These are phyloP conservation scores for Blastocystis hominis DNA, from an alignment of 352 stramenopile genomes.

Conservation along the genomic window DNA sequence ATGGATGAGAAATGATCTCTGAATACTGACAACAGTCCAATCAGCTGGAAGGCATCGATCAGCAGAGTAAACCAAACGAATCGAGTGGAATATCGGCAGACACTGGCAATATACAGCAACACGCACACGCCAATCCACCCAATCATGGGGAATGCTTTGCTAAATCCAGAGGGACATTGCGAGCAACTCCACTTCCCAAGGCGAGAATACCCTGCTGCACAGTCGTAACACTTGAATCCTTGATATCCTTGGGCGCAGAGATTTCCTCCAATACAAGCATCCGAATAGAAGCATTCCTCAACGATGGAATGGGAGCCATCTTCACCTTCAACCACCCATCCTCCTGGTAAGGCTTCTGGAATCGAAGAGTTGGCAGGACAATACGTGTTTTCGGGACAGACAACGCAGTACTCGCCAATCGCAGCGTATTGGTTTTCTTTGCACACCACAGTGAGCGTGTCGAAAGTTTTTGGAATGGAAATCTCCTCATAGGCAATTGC, in stretches of 20 bases:
- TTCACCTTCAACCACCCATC: neutral
- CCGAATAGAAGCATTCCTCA: neutral
- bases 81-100: neutral
- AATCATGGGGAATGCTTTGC: neutral
- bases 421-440: neutral
- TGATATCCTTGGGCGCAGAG: neutral
- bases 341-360: neutral
- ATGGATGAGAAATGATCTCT: neutral
- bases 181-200: neutral
- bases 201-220: neutral
- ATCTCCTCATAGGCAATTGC: neutral
- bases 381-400: neutral
- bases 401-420: neutral
- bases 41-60: neutral
- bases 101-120: neutral
- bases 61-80: neutral
- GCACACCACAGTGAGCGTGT: neutral
- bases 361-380: neutral
- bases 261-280: neutral
- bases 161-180: neutral
- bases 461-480: neutral
- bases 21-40: constrained; percentile 2
- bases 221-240: neutral
- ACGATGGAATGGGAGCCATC: neutral
- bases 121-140: neutral